Percentiles rank a stretch among this genome's conserved stretches.
Evolutionary conservation across 306 rosid species (phyloP).

Genomic region (Inga laurina): DNA sequence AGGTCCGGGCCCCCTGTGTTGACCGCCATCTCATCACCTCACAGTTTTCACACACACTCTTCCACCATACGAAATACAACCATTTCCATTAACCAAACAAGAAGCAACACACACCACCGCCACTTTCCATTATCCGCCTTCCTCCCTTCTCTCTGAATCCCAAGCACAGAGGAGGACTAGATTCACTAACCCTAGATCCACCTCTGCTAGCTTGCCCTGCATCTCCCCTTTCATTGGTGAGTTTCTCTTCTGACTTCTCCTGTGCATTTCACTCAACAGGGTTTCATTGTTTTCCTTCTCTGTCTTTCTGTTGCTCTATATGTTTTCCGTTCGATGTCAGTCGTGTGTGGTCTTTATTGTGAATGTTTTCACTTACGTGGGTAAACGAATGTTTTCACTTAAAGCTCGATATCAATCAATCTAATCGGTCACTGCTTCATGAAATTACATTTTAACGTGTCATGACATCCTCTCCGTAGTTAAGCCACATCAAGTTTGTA

Average conservation of each 20-base stretch:
- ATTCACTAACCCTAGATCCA: neutral
- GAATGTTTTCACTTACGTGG: neutral
- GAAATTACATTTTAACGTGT: neutral
- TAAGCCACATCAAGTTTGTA: neutral
- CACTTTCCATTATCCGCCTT: constrained; percentile 26
- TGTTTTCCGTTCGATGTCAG: neutral
- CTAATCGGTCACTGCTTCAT: neutral
- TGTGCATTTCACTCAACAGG: neutral
- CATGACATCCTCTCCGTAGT: neutral
- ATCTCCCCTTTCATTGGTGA: constrained; percentile 12
- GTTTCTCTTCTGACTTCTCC: constrained; percentile 8
- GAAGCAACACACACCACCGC: neutral
- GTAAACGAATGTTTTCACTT: neutral
- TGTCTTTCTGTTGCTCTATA: neutral
- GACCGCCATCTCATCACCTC: constrained; percentile 35
- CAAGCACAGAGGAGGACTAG: neutral
- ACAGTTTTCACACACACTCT: constrained; percentile 11
- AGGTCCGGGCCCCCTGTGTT: constrained; percentile 41
- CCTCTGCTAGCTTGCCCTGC: constrained; percentile 7
- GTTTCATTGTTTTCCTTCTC: neutral
- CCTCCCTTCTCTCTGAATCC: constrained; percentile 14
- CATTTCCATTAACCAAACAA: neutral
- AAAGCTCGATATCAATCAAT: neutral
- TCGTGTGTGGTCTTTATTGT: neutral
- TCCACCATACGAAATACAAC: constrained; percentile 24